Conservation (phyloP, 2,329 filamentous ascomycete species). For the Ophiostoma sp. region DNA sequence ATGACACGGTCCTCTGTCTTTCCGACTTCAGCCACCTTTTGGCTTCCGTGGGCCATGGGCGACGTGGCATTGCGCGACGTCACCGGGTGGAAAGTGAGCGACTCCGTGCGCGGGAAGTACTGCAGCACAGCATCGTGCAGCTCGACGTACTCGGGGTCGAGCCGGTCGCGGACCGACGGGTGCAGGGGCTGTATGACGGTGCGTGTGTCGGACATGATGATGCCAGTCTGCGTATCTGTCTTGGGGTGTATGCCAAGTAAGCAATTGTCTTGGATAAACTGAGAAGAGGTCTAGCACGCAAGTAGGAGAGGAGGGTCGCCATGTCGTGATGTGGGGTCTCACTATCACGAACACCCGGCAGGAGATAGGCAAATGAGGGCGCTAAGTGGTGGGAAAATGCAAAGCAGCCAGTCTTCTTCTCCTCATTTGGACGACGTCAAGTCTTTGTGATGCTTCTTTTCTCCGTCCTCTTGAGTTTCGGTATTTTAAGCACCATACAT, state of each 20-base stretch:
- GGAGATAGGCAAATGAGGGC: slow-evolving; percentile 15
- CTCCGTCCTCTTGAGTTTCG: neutral
- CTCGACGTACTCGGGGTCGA: slow-evolving; percentile 38
- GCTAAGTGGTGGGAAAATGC: slow-evolving; percentile 4
- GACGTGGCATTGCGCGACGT: slow-evolving; percentile 13
- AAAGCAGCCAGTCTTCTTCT: neutral
- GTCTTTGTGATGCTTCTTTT: neutral
- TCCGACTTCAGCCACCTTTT: slow-evolving; percentile 34
- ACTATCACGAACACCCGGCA: slow-evolving; percentile 12
- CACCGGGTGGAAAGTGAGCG: slow-evolving; percentile 8
- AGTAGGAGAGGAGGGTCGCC: neutral
- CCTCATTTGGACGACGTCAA: neutral
- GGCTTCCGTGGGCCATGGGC: slow-evolving; percentile 19
- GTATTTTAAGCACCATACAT: too few species aligned
- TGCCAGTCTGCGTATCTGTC: neutral
- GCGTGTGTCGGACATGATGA: neutral
- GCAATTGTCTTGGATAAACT: neutral
- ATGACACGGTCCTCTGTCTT: slow-evolving; percentile 42
- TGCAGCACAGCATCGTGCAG: slow-evolving; percentile 37
- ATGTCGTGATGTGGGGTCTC: slow-evolving; percentile 7
- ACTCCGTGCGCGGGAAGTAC: slow-evolving; percentile 34
- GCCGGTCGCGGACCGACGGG: slow-evolving; percentile 30
- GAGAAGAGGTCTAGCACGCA: neutral
- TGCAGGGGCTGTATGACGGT: slow-evolving; percentile 33
- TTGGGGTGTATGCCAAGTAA: neutral